Base-by-base conservation (phyloP, 139 green algal species). In the Coelastrella sp. region DNA sequence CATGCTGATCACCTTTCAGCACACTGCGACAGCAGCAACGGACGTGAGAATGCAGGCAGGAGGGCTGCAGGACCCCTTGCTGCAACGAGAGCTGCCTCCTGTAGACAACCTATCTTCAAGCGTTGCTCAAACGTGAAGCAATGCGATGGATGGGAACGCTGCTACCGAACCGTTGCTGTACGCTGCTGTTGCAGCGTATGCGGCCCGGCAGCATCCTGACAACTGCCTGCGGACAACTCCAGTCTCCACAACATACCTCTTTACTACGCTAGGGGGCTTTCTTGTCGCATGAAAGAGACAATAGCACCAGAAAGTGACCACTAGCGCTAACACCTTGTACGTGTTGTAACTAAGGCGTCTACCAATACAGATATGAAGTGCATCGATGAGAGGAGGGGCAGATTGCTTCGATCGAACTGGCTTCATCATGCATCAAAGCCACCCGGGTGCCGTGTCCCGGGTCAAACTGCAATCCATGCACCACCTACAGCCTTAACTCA, bases 231-330 rank as follows among this genome's bases (percentile, higher is more conserved):
- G 63, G 63, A 49, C 63, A 70, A 70, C 63, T 70, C 63, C 63
- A 17, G 15, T n/a, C 7, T 27, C 68, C 8, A 10, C 8, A 10
- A 24, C 85, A 6, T 66, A 96, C 94, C 93, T 95, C 66, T 99
- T 99, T 6, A 99, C 97, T 59, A 99, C 98, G 91, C 93, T 97
- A 12, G 97, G 95, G 0, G 98, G 97, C 87, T 99, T 99, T 19
- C 98, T 94, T 0, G 95, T 96, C 56, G 96, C 96, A 92, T 99
- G 98, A 85, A 97, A 99, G n/a, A 94, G 91, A 19, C 93, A 92
- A 92, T 99, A 99, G 78, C 94, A 96, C 11, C 98, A 63, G 91
- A 99, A 99, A 0, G 97, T 99, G 5, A 99, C 78, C 0, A 96
- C 59, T 4, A 99, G 94, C n/a, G 97, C 97, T n/a, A 88, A 35